Percentiles rank a stretch among this genome's conserved stretches.
These are phyloP conservation scores for Lipomyces mesembrius DNA, from an alignment of 805 yeast species.

Conservation along the genomic window DNA sequence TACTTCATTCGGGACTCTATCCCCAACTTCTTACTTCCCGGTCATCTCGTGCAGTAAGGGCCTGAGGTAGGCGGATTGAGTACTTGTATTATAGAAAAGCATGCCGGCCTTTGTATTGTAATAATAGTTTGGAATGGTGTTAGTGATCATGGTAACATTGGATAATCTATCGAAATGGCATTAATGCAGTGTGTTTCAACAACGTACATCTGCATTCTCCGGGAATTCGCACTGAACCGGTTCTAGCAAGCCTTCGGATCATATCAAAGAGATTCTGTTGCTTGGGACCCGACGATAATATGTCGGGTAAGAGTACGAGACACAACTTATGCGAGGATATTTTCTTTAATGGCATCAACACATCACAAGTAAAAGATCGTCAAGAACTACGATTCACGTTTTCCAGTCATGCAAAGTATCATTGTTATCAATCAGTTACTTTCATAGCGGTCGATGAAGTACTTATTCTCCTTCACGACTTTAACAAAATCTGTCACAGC, in stretches of 20 bases:
- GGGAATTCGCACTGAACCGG: too few species aligned
- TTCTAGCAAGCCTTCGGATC: too few species aligned
- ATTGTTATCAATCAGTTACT: not conserved
- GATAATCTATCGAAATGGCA: not conserved
- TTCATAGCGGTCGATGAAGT: conserved; percentile 17
- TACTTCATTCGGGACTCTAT: conserved; percentile 91
- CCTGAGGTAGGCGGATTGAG: not conserved
- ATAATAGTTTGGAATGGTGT: not conserved
- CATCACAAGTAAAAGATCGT: not conserved
- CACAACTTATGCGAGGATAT: not conserved
- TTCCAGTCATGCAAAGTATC: not conserved
- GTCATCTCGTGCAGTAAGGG: conserved; percentile 68
- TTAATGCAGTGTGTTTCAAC: not conserved
- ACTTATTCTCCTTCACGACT: conserved; percentile 17
- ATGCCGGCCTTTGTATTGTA: not conserved
- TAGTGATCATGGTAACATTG: not conserved
- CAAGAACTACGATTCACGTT: too few species aligned
- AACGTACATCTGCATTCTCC: not conserved
- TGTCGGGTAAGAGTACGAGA: too few species aligned
- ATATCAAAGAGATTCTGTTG: too few species aligned
- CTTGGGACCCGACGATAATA: too few species aligned
- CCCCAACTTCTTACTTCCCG: conserved; percentile 92
- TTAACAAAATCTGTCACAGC: conserved; percentile 22
- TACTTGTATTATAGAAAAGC: conserved; percentile 1
- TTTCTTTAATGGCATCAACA: too few species aligned